Base-by-base conservation (phyloP, 345 rosid species). In the Aquilaria sinensis region DNA sequence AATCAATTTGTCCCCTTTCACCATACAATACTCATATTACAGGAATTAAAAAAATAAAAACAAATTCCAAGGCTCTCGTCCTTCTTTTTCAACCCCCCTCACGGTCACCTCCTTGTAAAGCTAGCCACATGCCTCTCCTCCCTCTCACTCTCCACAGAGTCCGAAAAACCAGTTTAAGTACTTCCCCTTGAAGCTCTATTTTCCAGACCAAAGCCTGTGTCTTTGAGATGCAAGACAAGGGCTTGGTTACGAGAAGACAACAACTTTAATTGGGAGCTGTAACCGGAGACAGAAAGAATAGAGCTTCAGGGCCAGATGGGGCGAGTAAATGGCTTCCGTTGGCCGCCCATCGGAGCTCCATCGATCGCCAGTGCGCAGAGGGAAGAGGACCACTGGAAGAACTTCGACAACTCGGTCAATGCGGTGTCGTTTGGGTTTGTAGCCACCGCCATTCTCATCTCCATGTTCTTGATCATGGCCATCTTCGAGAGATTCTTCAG, bases 391-490 rank as follows among this genome's bases (percentile, higher is more conserved):
- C 82, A 80, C 33, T 80, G 83, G 87, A 80, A 69, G 59, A 74
- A 72, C 53, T 85, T 82, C 48, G 96, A 85, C 56, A 81, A 84
- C 78, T 85, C 96, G 31, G 93, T 87, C 30, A 88, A 83, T 65
- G 96, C 98, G 0, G 96, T 93, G 49, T 90, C 97, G 12, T 90
- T 90, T 71, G 97, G 98, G 11, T 93, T 90, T 63, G 97, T 93
- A 4, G 98, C 98, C 59, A 93, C 98, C 43, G 98, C 97, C 65
- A 82, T 93, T 72, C 92, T 93, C 79, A 93, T 93, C 74, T 90
- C 89, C 41, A 90, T 93, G 98, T 93, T 93, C 85, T 77, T 93
- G 55, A 83, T 85, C 58, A 93, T 93, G 97, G 98, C 96, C 47
- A 86, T 93, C 63, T 83, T 90, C 32, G 98, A 93, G 75, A 81